Evolutionary conservation across 305 asterid genomes (phyloP).

Genomic region (Fraxinus greggii): DNA sequence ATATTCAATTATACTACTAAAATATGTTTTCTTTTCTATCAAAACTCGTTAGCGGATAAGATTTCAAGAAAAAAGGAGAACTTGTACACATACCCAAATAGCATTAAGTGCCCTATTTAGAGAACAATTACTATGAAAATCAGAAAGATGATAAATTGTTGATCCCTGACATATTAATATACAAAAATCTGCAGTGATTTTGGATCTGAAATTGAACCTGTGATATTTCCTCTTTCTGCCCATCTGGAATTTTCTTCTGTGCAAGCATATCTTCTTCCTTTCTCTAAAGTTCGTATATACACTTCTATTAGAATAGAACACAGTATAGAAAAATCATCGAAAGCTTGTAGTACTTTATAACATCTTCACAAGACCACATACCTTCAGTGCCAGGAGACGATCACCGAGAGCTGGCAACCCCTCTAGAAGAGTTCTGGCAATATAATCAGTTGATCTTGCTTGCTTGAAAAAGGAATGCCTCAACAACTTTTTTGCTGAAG

Average conservation of each 20-base stretch:
- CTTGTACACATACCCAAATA: not conserved
- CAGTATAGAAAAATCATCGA: constrained; percentile 19
- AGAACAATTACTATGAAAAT: not conserved
- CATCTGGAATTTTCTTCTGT: constrained; percentile 96
- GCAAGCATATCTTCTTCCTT: constrained; percentile 99
- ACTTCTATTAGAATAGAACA: constrained; percentile 30
- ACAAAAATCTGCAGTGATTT: constrained; percentile 6
- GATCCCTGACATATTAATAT: constrained; percentile 2
- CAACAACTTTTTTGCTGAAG: constrained; percentile 79
- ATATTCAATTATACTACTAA: not conserved
- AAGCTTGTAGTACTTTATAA: constrained; percentile 6
- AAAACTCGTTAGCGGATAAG: not conserved
- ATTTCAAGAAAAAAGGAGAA: constrained; percentile 3
- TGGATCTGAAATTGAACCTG: constrained; percentile 60
- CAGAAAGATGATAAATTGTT: not conserved
- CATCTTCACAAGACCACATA: constrained; percentile 26
- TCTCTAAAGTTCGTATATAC: constrained; percentile 43
- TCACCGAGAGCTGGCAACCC: constrained; percentile 93
- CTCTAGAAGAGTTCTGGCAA: constrained; percentile 64
- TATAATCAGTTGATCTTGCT: constrained; percentile 89
- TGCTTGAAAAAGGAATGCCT: constrained; percentile 90
- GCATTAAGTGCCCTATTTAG: not conserved
- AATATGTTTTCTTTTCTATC: not conserved
- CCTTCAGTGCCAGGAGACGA: constrained; percentile 82
- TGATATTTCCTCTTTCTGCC: constrained; percentile 92